Evolutionary conservation across 2,329 filamentous ascomycete species (phyloP).

Genomic region (Beauveria australis): DNA sequence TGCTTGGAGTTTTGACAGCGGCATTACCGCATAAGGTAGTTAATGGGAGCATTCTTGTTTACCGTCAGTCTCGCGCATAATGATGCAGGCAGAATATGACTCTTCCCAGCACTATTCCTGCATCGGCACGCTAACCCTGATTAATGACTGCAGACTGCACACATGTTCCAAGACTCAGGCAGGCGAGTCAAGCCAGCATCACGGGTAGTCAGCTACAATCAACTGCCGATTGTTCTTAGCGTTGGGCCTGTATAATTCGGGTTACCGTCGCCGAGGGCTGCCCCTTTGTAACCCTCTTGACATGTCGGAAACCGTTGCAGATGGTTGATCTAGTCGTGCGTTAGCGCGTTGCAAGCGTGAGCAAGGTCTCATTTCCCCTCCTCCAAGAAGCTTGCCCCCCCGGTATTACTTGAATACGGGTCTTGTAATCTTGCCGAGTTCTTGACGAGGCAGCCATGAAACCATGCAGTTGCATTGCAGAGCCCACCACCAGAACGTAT

Average conservation of each 20-base stretch:
- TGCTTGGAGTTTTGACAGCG: background rate
- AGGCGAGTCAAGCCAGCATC: background rate
- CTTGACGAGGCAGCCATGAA: background rate
- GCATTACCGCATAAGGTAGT: background rate
- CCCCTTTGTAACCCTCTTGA: background rate
- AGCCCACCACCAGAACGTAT: too few species aligned
- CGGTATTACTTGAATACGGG: background rate
- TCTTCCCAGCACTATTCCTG: background rate
- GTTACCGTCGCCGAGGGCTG: background rate
- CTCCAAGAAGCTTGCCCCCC: background rate
- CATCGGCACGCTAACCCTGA: background rate
- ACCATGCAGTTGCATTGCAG: background rate
- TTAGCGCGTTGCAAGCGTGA: background rate
- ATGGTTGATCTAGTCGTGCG: background rate
- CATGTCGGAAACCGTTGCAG: background rate
- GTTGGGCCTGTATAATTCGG: background rate
- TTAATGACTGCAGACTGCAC: background rate
- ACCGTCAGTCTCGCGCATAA: background rate
- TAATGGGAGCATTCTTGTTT: background rate
- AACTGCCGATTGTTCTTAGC: conserved; percentile 1
- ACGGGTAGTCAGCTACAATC: background rate
- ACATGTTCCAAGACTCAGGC: background rate
- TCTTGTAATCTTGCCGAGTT: background rate
- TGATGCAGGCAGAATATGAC: background rate
- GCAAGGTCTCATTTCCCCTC: conserved; percentile 1